Evolutionary conservation across 176 grass and related monocot genomes (phyloP).

Genomic region (Rhynchospora tenuis): DNA sequence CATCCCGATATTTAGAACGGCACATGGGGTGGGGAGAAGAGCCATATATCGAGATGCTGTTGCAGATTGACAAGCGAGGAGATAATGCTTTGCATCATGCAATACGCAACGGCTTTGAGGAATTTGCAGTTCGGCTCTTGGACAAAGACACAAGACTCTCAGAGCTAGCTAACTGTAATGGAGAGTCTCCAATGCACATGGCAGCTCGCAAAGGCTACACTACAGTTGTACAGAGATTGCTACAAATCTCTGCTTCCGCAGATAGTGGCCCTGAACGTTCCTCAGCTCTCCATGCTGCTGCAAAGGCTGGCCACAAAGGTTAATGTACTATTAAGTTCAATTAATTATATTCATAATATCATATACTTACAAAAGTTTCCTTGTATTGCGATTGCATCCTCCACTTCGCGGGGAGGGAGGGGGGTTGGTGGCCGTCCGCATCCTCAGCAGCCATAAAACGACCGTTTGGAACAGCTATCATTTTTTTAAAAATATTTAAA

Average conservation of each 20-base stretch:
- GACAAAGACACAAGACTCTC: background rate
- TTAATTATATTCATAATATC: too few species aligned
- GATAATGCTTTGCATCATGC: constrained; percentile 8
- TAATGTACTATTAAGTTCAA: too few species aligned
- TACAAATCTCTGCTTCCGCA: background rate
- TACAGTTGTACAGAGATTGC: background rate
- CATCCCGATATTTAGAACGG: background rate
- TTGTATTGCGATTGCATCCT: too few species aligned
- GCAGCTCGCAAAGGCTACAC: background rate
- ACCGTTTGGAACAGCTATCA: too few species aligned
- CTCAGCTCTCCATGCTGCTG: background rate
- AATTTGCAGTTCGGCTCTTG: background rate
- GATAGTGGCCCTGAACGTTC: accelerated
- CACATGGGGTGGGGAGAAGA: background rate
- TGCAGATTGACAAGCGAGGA: background rate
- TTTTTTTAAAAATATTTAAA: too few species aligned
- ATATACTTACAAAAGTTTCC: too few species aligned
- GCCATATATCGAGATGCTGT: background rate
- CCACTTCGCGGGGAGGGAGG: too few species aligned
- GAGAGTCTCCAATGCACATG: constrained; percentile 4
- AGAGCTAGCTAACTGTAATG: background rate
- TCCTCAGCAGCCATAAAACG: too few species aligned
- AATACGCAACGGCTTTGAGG: background rate
- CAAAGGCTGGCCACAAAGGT: background rate
- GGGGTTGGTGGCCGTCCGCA: too few species aligned